phyloP scores from a whole-genome alignment of 179 eudicot species.

The Monotropa hypopitys region DNA sequence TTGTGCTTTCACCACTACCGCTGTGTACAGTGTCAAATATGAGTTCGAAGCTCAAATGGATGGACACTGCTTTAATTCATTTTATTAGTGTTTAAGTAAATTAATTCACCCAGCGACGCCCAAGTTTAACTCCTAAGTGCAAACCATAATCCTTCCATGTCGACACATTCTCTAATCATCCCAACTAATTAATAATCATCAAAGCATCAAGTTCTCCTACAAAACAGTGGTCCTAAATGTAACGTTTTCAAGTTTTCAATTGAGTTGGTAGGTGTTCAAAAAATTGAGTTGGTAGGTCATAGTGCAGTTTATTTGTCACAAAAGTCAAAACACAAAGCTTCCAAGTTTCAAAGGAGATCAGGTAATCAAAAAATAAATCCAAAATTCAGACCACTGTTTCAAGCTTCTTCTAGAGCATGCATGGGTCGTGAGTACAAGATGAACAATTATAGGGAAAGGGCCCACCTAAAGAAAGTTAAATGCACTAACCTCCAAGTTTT shows the following conservation, averaged over 20 bases:
- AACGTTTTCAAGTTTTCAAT: neutral
- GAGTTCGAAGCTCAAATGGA: neutral
- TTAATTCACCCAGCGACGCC: neutral
- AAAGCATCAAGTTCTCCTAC: neutral
- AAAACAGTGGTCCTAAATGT: neutral
- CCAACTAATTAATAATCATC: neutral
- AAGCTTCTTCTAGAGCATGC: neutral
- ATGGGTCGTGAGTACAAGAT: too few relatives aligned
- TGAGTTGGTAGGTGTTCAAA: neutral
- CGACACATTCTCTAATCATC: neutral
- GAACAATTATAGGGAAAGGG: neutral
- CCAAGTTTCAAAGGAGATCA: neutral
- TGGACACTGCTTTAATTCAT: neutral
- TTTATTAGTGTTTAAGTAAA: neutral
- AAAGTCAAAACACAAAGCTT: neutral
- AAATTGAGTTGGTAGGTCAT: neutral
- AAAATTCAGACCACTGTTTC: neutral
- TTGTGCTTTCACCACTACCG: too few relatives aligned
- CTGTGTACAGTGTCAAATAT: neutral
- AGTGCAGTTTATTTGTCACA: neutral
- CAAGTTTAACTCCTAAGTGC: neutral
- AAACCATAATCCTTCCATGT: neutral
- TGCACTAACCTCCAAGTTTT: slow-evolving; percentile 8
- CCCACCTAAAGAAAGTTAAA: neutral
- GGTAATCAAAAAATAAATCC: neutral